Evolutionary conservation across 345 rosid species (phyloP).

Genomic region (Eucalyptus grandis): DNA sequence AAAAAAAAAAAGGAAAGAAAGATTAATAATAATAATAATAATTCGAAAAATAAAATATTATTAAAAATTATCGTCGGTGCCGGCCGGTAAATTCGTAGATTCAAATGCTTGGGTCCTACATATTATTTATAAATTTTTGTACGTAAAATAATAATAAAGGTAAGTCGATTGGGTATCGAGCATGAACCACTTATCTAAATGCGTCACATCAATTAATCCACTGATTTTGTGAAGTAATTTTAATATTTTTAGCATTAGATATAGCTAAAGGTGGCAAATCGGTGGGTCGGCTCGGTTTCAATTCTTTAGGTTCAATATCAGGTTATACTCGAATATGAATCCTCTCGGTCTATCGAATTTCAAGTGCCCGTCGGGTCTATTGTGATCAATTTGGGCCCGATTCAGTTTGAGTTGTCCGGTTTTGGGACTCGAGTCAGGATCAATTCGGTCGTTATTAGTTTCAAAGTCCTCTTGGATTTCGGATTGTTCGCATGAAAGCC

Average conservation of each 20-base stretch:
- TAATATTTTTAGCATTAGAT: not conserved
- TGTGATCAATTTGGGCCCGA: not conserved
- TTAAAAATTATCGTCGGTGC: too few relatives aligned
- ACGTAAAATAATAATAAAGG: not conserved
- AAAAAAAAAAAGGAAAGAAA: too few relatives aligned
- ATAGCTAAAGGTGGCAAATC: not conserved
- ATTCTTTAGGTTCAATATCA: not conserved
- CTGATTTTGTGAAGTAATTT: not conserved
- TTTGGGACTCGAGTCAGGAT: not conserved
- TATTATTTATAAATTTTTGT: not conserved
- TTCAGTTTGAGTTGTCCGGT: not conserved
- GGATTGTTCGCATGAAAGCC: not conserved
- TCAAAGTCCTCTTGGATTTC: not conserved
- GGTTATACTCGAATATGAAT: not conserved
- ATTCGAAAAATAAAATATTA: rapidly evolving
- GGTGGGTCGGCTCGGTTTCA: not conserved
- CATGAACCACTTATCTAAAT: not conserved
- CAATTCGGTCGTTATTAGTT: not conserved
- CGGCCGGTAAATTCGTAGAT: too few relatives aligned
- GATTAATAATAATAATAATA: too few relatives aligned
- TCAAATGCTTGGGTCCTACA: not conserved
- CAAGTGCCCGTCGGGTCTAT: not conserved
- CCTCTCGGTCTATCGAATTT: not conserved
- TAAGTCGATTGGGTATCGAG: not conserved
- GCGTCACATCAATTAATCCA: not conserved